Evolutionary conservation across 2,329 filamentous ascomycete species (phyloP).

Genomic region (Nothopassalora personata): DNA sequence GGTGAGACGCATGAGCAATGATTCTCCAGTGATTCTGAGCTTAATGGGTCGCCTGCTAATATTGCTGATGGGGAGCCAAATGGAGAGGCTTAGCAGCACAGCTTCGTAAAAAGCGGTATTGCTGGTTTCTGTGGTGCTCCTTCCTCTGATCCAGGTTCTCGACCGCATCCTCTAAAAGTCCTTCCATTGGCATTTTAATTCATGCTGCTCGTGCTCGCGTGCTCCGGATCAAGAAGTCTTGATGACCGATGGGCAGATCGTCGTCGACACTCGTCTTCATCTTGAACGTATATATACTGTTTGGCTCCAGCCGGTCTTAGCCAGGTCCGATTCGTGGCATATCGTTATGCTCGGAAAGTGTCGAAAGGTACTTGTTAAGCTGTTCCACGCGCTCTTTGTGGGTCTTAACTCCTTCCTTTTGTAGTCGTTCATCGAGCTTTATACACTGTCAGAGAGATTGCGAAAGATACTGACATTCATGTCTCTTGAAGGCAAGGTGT

Average conservation of each 20-base stretch:
- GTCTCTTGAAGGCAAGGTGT: background rate
- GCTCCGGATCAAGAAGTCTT: background rate
- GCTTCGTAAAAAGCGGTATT: background rate
- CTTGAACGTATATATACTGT: background rate
- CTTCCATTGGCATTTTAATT: background rate
- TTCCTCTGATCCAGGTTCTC: background rate
- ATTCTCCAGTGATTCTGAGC: background rate
- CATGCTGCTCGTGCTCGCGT: background rate
- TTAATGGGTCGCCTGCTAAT: background rate
- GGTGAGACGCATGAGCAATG: background rate
- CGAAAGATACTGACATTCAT: background rate
- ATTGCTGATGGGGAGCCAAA: background rate
- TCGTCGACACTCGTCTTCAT: background rate
- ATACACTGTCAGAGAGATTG: background rate
- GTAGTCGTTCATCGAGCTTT: conserved; percentile 74
- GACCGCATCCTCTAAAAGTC: background rate
- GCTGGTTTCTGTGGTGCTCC: background rate
- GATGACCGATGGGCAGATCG: background rate
- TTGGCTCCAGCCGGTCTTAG: conserved; percentile 36
- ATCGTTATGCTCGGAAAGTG: conserved; percentile 93
- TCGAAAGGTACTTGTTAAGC: conserved; percentile 86
- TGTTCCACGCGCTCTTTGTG: conserved; percentile 97
- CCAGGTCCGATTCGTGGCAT: conserved; percentile 65
- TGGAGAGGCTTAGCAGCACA: background rate
- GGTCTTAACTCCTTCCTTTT: conserved; percentile 84